Conservation (phyloP, 2,329 filamentous ascomycete genomes). For the Ambrosiella xylebori region DNA sequence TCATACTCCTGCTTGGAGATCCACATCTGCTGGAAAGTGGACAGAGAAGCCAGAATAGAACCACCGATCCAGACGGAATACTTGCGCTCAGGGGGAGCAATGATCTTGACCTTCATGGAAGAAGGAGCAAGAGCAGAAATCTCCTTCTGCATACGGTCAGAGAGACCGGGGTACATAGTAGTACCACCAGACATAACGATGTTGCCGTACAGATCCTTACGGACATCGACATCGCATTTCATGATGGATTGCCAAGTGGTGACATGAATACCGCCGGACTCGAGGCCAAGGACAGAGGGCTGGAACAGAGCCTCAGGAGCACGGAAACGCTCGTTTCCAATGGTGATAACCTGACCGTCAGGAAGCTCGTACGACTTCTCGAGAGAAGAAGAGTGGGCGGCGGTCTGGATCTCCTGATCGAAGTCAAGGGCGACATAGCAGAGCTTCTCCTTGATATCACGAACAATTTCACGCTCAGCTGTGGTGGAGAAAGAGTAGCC, state of each 20-base stretch:
- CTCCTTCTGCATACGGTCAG: constrained; percentile 99
- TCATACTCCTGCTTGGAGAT: constrained; percentile 99
- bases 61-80: constrained; percentile 99
- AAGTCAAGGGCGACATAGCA: constrained; percentile 99
- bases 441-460: constrained; percentile 99
- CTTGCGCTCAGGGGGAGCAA: constrained; percentile 98
- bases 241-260: constrained; percentile 99
- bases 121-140: constrained; percentile 98
- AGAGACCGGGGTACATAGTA: constrained; percentile 99
- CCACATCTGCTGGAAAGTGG: constrained; percentile 99
- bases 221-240: constrained; percentile 99
- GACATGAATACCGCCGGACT: constrained; percentile 97
- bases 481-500: constrained; percentile 99
- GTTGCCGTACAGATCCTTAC: constrained; percentile 99
- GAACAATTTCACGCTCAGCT: constrained; percentile 99
- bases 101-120: constrained; percentile 99
- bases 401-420: constrained; percentile 99
- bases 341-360: constrained; percentile 98
- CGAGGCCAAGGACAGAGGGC: constrained; percentile 93
- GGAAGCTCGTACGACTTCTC: constrained; percentile 99
- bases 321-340: constrained; percentile 99
- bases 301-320: constrained; percentile 99
- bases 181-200: constrained; percentile 99
- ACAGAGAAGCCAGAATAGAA: constrained; percentile 97
- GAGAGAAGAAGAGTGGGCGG: constrained; percentile 92